Evolutionary conservation across 257 asterid species (phyloP), one percentile per base, ranked within the genome.

Genomic region (Primulina eburnea): DNA sequence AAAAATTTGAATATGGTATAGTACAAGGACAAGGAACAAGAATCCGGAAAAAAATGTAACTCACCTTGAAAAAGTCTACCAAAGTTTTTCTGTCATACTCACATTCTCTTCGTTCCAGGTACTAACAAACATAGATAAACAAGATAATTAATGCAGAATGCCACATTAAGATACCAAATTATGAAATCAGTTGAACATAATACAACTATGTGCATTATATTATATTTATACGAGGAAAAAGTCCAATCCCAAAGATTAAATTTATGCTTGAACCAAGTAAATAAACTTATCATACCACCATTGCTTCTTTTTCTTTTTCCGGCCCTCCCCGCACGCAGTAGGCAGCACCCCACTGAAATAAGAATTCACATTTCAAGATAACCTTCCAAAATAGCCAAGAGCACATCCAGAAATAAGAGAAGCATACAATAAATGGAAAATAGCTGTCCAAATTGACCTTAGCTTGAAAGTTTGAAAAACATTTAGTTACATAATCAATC

Each of bases 311-410:
- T 69, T 92, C 98, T 70, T 78, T 87, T 62, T 86, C 97, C 6
- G 85, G 82, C 40, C 96, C 97, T 56, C 98, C 98, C 55, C 95
- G 81, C 55, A 92, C 81, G 52, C 97, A 88, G 70, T 82, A 92
- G 47, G 89, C 98, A 72, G 97, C 91, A 59, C 98, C 98, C 98
- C 99, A 93, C 77, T 47, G 24, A 55, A 18, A 32, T 4, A 40
- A 38, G 9, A 17, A 40, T 18, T 18, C 4, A 63, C 55, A 33
- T 2, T 8, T 64, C 56, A 37, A 64, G 35, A 21, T n/a, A 21
- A 14, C 55, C 56, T 47, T 34, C 20, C 40, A 24, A 57, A 58
- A 32, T 63, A 52, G 61, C 29, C 73, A 61, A 60, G 60, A 20
- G 37, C 5, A 16, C 43, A 24, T 30, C 21, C 57, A 50, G 5